A percentile compares a stretch with the other conserved stretches of the same genome.
Evolutionary conservation across 345 rosid species (phyloP).

Genomic region (Arabidopsis thaliana): DNA sequence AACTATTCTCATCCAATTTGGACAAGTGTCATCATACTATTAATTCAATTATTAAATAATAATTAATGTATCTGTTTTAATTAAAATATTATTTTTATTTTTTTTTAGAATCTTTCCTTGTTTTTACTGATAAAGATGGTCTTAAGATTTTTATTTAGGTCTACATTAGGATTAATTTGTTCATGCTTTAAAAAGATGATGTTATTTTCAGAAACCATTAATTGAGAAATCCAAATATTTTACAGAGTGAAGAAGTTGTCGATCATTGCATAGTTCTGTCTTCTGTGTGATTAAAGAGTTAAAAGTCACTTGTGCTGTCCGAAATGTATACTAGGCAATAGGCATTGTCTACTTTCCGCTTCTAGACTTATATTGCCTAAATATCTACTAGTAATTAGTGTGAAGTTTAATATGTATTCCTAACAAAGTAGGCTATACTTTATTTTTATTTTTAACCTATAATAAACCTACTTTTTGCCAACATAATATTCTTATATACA

Average conservation of each 20-base stretch:
- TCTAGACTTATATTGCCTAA: slow-evolving; percentile 12
- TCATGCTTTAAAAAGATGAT: too few relatives aligned
- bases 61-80: too few relatives aligned
- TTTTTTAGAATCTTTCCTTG: too few relatives aligned
- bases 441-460: neutral
- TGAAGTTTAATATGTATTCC: neutral
- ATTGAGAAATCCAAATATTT: neutral
- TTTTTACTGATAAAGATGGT: too few relatives aligned
- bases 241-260: neutral
- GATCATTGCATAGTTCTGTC: slow-evolving; percentile 12
- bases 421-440: slow-evolving; percentile 18
- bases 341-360: slow-evolving; percentile 6
- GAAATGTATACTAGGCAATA: slow-evolving; percentile 1
- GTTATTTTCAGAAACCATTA: too few relatives aligned
- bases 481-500: slow-evolving; percentile 15
- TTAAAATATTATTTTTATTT: too few relatives aligned
- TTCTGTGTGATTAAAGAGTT: slow-evolving; percentile 16
- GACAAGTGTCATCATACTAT: too few relatives aligned
- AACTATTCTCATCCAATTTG: too few relatives aligned
- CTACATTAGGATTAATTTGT: too few relatives aligned
- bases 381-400: neutral
- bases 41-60: too few relatives aligned
- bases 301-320: slow-evolving; percentile 22
- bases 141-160: too few relatives aligned
- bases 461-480: slow-evolving; percentile 14